Evolutionary conservation across 2,329 filamentous ascomycete genomes (phyloP).

Genomic region (Ophiobolus disseminans): DNA sequence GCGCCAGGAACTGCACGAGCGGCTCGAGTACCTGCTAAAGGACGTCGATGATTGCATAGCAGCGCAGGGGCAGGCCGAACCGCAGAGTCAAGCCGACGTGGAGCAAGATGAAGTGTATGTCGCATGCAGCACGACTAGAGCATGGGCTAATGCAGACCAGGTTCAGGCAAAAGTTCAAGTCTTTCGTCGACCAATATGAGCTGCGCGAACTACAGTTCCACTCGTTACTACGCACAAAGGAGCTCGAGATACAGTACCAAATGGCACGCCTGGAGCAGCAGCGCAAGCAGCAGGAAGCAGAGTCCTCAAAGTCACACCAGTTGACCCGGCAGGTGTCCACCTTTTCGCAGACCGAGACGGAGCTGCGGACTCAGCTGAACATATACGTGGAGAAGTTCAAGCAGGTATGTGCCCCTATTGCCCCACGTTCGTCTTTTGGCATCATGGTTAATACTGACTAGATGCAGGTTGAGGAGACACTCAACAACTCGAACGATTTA

Average conservation of each 20-base stretch:
- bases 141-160: conserved; percentile 42
- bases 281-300: conserved; percentile 84
- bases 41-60: conserved; percentile 90
- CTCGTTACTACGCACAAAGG: conserved; percentile 88
- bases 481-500: conserved; percentile 97
- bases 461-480: conserved; percentile 91
- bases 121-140: neutral
- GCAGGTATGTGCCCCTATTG: conserved; percentile 70
- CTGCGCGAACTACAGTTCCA: conserved; percentile 94
- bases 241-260: conserved; percentile 92
- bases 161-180: conserved; percentile 83
- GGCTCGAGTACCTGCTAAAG: conserved; percentile 78
- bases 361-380: conserved; percentile 92
- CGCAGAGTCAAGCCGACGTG: conserved; percentile 78
- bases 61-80: conserved; percentile 80
- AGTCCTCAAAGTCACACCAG: conserved; percentile 79
- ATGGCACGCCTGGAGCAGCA: conserved; percentile 88
- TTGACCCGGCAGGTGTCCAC: conserved; percentile 91
- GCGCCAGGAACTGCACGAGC: conserved; percentile 82
- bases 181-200: conserved; percentile 95
- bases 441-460: conserved; percentile 57
- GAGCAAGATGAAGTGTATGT: conserved; percentile 88
- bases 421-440: conserved; percentile 33
- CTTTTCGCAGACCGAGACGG: conserved; percentile 94
- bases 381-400: conserved; percentile 99